Evolutionary conservation across 1,284 basidiomycete species (phyloP).

Genomic region (Ustilago sp.): DNA sequence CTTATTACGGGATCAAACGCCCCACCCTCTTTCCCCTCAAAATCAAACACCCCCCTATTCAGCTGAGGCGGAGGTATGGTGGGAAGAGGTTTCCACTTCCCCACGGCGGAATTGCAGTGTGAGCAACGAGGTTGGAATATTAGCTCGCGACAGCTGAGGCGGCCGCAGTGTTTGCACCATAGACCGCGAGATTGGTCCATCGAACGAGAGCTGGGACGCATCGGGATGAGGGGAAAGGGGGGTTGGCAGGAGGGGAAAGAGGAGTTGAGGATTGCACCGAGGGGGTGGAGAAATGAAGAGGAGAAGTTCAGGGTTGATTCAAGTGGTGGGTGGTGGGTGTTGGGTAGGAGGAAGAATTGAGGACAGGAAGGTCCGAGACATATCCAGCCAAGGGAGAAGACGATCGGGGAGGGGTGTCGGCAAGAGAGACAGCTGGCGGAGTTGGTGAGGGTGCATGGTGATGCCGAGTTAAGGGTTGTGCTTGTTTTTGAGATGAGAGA

Average conservation of each 20-base stretch:
- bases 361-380: constrained; percentile 38
- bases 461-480: background rate
- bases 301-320: constrained; percentile 18
- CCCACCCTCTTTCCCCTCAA: background rate
- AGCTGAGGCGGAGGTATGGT: constrained; percentile 14
- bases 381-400: constrained; percentile 46
- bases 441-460: constrained; percentile 20
- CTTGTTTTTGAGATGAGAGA: constrained; percentile 2
- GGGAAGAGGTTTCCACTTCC: constrained; percentile 25
- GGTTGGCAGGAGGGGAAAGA: constrained; percentile 19
- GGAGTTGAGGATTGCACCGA: constrained; percentile 11
- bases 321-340: background rate
- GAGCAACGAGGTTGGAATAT: constrained; percentile 33
- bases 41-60: constrained; percentile 9
- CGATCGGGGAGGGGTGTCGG: constrained; percentile 12
- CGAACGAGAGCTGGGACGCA: constrained; percentile 6
- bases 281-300: constrained; percentile 15
- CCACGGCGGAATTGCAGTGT: constrained; percentile 25
- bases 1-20: constrained; percentile 35
- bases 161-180: constrained; percentile 41
- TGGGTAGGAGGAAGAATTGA: constrained; percentile 26
- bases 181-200: constrained; percentile 38
- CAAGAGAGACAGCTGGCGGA: constrained; percentile 26
- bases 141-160: constrained; percentile 42
- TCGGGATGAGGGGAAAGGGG: constrained; percentile 31